Base-by-base conservation (phyloP, 164 flowering plant species). In the Dillenia turbinata region DNA sequence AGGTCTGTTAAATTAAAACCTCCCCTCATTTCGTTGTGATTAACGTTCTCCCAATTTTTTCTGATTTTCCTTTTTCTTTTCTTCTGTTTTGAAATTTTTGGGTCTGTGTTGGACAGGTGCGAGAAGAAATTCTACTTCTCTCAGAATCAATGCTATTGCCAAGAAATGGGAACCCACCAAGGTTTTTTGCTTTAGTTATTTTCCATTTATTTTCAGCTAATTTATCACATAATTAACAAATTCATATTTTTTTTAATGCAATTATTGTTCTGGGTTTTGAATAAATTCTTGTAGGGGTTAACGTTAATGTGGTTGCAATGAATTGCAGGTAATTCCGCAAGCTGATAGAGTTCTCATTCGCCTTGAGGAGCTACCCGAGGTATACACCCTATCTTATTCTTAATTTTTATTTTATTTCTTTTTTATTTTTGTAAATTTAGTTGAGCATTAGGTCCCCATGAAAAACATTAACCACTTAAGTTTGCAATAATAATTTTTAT, bases 311-410 rank as follows among this genome's bases (percentile, higher is more conserved):
- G 13, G 40, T 33, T 33, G 40, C 40, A 33, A 33, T 33, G 7
- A 5, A 33, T 57, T 64, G 56, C 70, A 92, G 98, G 95, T 89
- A 71, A 82, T 71, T 61, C 93, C 98, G 0, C 96, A 89, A 75
- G 88, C 79, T 49, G 96, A 92, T 70, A 83, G 95, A 58, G 98
- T 92, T 10, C 74, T 92, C 64, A 78, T 92, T 80, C 94, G 96
- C 60, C 79, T 92, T 1, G 85, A 86, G 69, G 75, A 77, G 66
- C 76, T 88, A 46, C 80, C 95, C 50, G 78, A 88, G 90, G 98
- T 92, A 69, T 57, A 61, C 59, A 17, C 22, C 10, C 14, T 26
- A 26, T 26, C 40, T 2, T 26, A 26, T 26, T 26, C 40, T 26
- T 26, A 26, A 2, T 26, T 24, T 55, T 22, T 55, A 10, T 22